Base-by-base conservation (phyloP, 2,329 filamentous ascomycete species). In the Nigrospora osmanthi region DNA sequence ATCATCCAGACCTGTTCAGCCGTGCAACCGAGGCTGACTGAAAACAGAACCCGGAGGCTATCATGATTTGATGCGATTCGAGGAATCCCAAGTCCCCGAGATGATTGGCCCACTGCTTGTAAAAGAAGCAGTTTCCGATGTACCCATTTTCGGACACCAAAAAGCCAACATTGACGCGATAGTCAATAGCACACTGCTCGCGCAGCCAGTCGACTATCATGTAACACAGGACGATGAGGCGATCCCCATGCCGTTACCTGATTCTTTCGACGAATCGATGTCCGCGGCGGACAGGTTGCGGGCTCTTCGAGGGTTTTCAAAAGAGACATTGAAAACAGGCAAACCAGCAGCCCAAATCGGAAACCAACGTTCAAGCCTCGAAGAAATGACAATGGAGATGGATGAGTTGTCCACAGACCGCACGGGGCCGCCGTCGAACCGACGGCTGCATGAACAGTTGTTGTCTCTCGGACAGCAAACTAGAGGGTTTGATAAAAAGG, bases 51-150 rank as follows among this genome's bases (percentile, higher is more conserved):
- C 68, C 11, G 59, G 67, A 1, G 65, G 69, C 3, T 81, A 82
- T 49, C 72, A 76, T 42, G 68, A 69, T 40, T 58, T 80, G 19
- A 78, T 83, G 70, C 68, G 73, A 16, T 80, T 84, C 39, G 78
- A 83, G 49, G 62, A 68, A n/a, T 56, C 63, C 0, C 75, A 81
- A 40, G 67, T 72, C 6, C 62, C 69, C 7, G 68, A 72, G 16
- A 72, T 80, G 47, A 63, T 81, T 23, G 76, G 73, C 0, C 73
- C 79, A 1, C 58, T 81, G 2, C 65, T 78, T 35, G 67, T 75
- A 3, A 73, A 80, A 47, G 67, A 75, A 45, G 71, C 70, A 1
- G 63, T 81, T 28, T 68, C 72, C 4, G 68, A 79, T 28, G 65
- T 77, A 11, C 71, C 78, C 3, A 62, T 83, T 2, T 84, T 83